Evolutionary conservation across 2,329 filamentous ascomycete species (phyloP), one percentile per base, ranked within the genome.

Genomic region (Neonectria coccinea): DNA sequence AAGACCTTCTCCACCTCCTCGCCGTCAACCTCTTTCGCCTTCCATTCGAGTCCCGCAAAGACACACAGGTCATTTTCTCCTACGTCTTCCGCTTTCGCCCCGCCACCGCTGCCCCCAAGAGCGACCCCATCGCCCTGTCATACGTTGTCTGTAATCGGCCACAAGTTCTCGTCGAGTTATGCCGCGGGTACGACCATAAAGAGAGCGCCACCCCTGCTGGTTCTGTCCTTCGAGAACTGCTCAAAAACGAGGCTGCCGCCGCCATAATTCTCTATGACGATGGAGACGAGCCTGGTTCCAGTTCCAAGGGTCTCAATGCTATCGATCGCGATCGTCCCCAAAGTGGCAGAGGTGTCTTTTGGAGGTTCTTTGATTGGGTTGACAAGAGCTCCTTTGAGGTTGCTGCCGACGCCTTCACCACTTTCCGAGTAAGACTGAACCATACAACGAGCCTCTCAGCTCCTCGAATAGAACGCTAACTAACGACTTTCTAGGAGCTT

Each of bases 301-400:
- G 88, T 70, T 87, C 88, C n/a, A 89, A 93, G 68, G 92, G 93
- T 45, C 84, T 97, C 42, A 89, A 86, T 56, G 90, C 88, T 22
- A 92, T 97, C 67, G 92, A 96, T 73, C 88, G 91, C 51, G 91
- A 93, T 65, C 81, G 89, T 44, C 89, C 87, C 36, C 92, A 96
- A 73, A 91, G 87, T 51, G 94, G 94, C 12, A 86, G 89, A 48
- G 95, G 95, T 3, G 89, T 97, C 2, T 97, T 99, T 78, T 99
- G 96, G 96, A 91, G 88, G 51, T 98, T 98, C 81, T 98, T 99
- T 76, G 89, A 92, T 66, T 99, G 95, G 93, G 97, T 99, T 74
- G 94, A 98, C 81, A 93, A 93, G 80, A 93, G 94, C 72, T 94
- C 92, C 31, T 99, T 99, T 75, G 96, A 99, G 82, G 93, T 98